Conservation (phyloP, 257 asterid genomes). For the Penstemon barbatus region DNA sequence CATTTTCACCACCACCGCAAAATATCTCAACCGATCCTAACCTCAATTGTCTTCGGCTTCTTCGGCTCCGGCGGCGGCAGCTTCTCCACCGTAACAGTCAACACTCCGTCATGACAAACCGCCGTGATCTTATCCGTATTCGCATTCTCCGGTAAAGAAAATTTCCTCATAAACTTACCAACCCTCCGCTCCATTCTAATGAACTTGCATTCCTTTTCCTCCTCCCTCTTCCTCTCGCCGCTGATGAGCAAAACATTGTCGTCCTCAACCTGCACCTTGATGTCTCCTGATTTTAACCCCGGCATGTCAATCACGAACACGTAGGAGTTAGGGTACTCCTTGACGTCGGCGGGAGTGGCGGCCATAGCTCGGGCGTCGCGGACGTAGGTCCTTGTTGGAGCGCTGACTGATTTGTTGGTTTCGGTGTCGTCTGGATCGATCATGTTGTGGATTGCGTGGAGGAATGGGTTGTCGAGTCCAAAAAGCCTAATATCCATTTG, state of each 20-base stretch:
- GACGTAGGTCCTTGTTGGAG: conserved; percentile 53
- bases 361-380: conserved; percentile 84
- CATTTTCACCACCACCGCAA: no score
- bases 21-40: conserved; percentile 36
- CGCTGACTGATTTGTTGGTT: conserved; percentile 30
- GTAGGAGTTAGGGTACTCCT: conserved; percentile 55
- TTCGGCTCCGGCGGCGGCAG: conserved; percentile 53
- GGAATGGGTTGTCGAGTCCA: conserved; percentile 57
- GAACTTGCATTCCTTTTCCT: conserved; percentile 41
- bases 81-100: conserved; percentile 48
- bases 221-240: conserved; percentile 48
- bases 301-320: conserved; percentile 79
- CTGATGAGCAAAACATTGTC: conserved; percentile 37
- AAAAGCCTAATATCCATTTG: conserved; percentile 64
- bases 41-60: conserved; percentile 48
- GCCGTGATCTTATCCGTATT: conserved; percentile 38
- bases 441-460: conserved; percentile 54
- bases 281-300: conserved; percentile 59
- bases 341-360: conserved; percentile 75
- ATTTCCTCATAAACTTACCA: conserved; percentile 51
- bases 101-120: conserved; percentile 47
- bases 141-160: conserved; percentile 47
- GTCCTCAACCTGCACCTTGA: conserved; percentile 44
- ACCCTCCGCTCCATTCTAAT: conserved; percentile 50
- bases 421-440: conserved; percentile 44